Evolutionary conservation across 2,329 filamentous ascomycete genomes (phyloP).

Genomic region (Aspergillus pseudoterreus): DNA sequence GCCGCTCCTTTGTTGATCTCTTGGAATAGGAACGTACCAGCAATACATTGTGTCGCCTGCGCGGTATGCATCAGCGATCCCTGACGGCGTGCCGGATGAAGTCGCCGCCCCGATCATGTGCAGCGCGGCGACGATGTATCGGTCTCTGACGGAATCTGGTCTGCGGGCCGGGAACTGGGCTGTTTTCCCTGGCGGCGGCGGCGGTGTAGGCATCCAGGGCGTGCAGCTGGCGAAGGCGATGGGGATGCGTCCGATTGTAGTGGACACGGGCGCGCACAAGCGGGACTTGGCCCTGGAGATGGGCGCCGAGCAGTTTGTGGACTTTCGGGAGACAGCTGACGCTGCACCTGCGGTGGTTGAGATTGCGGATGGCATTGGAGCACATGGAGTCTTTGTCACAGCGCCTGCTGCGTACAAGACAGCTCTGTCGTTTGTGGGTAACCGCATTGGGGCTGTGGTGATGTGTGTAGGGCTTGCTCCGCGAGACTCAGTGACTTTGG

Average conservation of each 20-base stretch:
- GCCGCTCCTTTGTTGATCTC: background rate
- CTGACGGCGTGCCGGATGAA: slow-evolving; percentile 53
- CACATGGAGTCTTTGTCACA: slow-evolving; percentile 44
- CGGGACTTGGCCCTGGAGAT: slow-evolving; percentile 44
- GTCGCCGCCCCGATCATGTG: slow-evolving; percentile 60
- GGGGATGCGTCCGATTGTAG: slow-evolving; percentile 55
- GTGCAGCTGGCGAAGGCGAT: slow-evolving; percentile 54
- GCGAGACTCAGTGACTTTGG: slow-evolving; percentile 16
- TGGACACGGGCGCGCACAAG: slow-evolving; percentile 51
- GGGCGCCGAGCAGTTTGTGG: slow-evolving; percentile 56
- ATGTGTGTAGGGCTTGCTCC: slow-evolving; percentile 49
- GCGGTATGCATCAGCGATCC: slow-evolving; percentile 53
- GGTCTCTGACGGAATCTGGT: slow-evolving; percentile 51
- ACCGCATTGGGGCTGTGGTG: slow-evolving; percentile 46
- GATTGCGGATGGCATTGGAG: slow-evolving; percentile 46
- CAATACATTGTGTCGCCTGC: slow-evolving; percentile 58
- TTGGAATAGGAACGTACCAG: slow-evolving; percentile 50
- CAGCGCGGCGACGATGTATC: slow-evolving; percentile 55
- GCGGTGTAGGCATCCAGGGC: slow-evolving; percentile 56
- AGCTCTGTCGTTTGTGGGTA: slow-evolving; percentile 36
- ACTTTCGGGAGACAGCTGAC: slow-evolving; percentile 44
- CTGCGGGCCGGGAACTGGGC: slow-evolving; percentile 53
- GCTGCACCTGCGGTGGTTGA: slow-evolving; percentile 42
- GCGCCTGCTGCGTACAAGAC: slow-evolving; percentile 39
- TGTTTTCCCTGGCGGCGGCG: slow-evolving; percentile 41